A percentile compares a stretch with the other conserved stretches of the same genome.
phyloP scores from a whole-genome alignment of 108 stramenopile genomes.

The Cylindrotheca fusiformis region DNA sequence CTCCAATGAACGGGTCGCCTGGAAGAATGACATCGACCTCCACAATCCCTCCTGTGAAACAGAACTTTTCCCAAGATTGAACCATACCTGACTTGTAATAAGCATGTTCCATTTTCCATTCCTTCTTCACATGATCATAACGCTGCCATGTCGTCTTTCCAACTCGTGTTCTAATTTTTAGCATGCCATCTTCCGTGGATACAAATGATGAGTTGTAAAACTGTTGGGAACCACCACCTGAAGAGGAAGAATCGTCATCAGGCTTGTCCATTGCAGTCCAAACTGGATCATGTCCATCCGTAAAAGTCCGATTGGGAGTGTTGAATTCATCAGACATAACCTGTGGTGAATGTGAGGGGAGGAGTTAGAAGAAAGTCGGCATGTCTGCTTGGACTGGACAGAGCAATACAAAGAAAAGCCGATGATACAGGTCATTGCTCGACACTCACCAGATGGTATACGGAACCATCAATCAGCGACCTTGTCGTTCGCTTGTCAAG shows the following conservation, averaged over 20 bases:
- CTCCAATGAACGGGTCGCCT: conserved; percentile 80
- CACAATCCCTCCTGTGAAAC: conserved; percentile 95
- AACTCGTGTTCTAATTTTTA: conserved; percentile 68
- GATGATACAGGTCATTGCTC: background rate
- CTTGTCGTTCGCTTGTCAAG: conserved; percentile 56
- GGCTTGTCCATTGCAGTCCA: conserved; percentile 95
- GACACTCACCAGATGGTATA: conserved; percentile 61
- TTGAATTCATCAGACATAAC: conserved; percentile 92
- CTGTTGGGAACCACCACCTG: conserved; percentile 89
- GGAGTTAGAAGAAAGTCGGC: background rate
- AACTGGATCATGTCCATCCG: conserved; percentile 88
- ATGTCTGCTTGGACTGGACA: background rate
- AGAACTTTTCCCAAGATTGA: conserved; percentile 96
- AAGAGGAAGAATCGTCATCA: conserved; percentile 79
- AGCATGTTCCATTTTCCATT: conserved; percentile 56
- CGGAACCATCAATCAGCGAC: conserved; percentile 69
- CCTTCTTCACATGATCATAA: conserved; percentile 67
- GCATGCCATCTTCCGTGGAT: conserved; percentile 81
- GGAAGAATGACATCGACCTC: conserved; percentile 93
- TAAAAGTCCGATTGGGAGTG: conserved; percentile 78
- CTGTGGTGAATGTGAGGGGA: conserved; percentile 16
- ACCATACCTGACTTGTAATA: conserved; percentile 89
- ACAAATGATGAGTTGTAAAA: conserved; percentile 89
- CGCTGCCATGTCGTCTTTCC: conserved; percentile 62
- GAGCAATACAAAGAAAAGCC: background rate